phyloP scores from a whole-genome alignment of 2,329 filamentous ascomycete genomes.

The Claviceps monticola region DNA sequence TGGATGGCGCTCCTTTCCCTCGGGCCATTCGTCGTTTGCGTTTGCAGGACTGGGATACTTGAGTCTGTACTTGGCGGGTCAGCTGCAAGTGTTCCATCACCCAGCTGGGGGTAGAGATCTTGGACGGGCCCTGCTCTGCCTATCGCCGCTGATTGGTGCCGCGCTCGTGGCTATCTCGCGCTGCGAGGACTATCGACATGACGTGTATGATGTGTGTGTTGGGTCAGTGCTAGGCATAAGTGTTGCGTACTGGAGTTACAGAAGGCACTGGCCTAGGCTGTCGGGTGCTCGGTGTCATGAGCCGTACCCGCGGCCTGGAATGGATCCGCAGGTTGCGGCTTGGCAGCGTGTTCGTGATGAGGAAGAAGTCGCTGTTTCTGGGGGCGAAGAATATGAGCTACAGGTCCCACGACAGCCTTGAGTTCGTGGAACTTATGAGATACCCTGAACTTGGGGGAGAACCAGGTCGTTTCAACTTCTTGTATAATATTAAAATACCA shows the following conservation, averaged over 20 bases:
- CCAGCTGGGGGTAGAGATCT: constrained; percentile 34
- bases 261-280: constrained; percentile 47
- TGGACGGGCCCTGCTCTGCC: constrained; percentile 40
- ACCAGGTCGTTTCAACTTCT: background rate
- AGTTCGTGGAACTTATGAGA: too few relatives aligned
- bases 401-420: constrained; percentile 5
- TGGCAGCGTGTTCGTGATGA: constrained; percentile 38
- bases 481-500: background rate
- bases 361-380: constrained; percentile 32
- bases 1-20: constrained; percentile 73
- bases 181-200: constrained; percentile 57
- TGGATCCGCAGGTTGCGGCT: constrained; percentile 16
- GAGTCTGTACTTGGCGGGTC: constrained; percentile 54
- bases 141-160: constrained; percentile 46
- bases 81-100: constrained; percentile 43
- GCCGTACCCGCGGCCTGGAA: constrained; percentile 37
- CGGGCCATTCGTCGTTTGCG: constrained; percentile 65
- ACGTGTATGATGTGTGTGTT: constrained; percentile 54
- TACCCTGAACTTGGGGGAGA: background rate
- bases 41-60: constrained; percentile 70
- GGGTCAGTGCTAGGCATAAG: constrained; percentile 46
- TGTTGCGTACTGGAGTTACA: constrained; percentile 52
- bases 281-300: constrained; percentile 39
- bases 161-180: constrained; percentile 55
- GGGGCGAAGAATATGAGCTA: constrained; percentile 17